Evolutionary conservation across 2,329 filamentous ascomycete species (phyloP), one percentile per base, ranked within the genome.

Genomic region (Aspergillus novoparasiticus): DNA sequence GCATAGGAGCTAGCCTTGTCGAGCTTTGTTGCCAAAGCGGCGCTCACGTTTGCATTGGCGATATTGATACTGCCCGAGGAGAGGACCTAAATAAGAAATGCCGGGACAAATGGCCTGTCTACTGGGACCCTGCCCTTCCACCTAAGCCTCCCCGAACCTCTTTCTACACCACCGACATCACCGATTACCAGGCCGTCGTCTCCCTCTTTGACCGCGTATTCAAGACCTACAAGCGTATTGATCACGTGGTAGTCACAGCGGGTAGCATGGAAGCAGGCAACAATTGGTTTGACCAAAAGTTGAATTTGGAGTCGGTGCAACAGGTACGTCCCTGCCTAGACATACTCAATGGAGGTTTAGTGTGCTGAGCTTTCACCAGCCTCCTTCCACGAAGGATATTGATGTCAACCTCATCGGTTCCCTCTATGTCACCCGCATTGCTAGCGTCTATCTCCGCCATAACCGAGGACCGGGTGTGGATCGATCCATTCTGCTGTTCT

Each of bases 351-450:
- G 1, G 26, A 67, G 32, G 66, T n/a, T 30, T 5, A 19, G 10
- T 14, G 10, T 43, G 21, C 46, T 63, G 2, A 60, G 11, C 6
- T 11, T 14, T 64, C 36, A 64, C 71, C 58, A 78, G 68, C 73
- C 72, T 1, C 69, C 72, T 1, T 73, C 75, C 3, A 70, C 76
- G 58, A 78, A 76, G 63, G 75, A 79, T 4, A 70, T 85, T 14
- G 80, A 84, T 45, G 78, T 85, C 60, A 84, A 85, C 64, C 72
- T 85, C 6, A 73, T 77, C 6, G 83, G 81, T 10, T 79, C 79
- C 1, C 66, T 85, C 26, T 80, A 81, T 51, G 83, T 85, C 64
- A 76, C 80, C 4, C 75, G 83, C 1, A 79, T 86, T 14, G 84
- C 84, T 1, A 75, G 80, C 21, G 83, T 82, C 6, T 86, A 83